Conservation (phyloP, 768 basidiomycete species). For the Roridomyces roridus region DNA sequence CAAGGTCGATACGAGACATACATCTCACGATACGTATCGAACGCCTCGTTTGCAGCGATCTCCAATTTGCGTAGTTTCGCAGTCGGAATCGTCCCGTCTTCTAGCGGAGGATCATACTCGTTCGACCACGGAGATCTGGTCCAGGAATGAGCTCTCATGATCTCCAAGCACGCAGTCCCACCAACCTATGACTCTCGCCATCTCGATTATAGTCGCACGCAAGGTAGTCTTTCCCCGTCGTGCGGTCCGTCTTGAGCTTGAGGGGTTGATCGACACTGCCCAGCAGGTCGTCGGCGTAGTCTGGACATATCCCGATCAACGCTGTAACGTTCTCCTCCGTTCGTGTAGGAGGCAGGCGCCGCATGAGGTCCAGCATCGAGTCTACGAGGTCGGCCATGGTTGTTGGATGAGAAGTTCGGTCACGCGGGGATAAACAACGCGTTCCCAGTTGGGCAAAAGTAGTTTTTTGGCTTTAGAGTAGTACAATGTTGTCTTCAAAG, state of each 20-base stretch:
- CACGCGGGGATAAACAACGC: slow-evolving; percentile 14
- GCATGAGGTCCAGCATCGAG: slow-evolving; percentile 94
- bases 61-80: slow-evolving; percentile 89
- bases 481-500: neutral
- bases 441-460: too few relatives aligned
- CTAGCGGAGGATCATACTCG: slow-evolving; percentile 88
- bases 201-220: slow-evolving; percentile 94
- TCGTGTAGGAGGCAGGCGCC: slow-evolving; percentile 90
- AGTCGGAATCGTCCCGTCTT: slow-evolving; percentile 88
- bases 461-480: too few relatives aligned
- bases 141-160: slow-evolving; percentile 14
- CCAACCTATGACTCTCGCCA: slow-evolving; percentile 88
- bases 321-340: slow-evolving; percentile 87
- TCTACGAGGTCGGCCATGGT: slow-evolving; percentile 82
- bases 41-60: slow-evolving; percentile 92
- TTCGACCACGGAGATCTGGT: slow-evolving; percentile 97
- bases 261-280: slow-evolving; percentile 96
- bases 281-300: slow-evolving; percentile 93
- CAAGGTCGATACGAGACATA: slow-evolving; percentile 42
- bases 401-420: neutral
- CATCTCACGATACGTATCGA: slow-evolving; percentile 98
- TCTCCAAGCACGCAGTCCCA: slow-evolving; percentile 17
- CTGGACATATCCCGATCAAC: slow-evolving; percentile 85
- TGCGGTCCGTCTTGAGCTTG: slow-evolving; percentile 77
- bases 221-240: slow-evolving; percentile 88